Conservation (phyloP, 164 flowering plant species). For the Magnolia kwangsiensis region DNA sequence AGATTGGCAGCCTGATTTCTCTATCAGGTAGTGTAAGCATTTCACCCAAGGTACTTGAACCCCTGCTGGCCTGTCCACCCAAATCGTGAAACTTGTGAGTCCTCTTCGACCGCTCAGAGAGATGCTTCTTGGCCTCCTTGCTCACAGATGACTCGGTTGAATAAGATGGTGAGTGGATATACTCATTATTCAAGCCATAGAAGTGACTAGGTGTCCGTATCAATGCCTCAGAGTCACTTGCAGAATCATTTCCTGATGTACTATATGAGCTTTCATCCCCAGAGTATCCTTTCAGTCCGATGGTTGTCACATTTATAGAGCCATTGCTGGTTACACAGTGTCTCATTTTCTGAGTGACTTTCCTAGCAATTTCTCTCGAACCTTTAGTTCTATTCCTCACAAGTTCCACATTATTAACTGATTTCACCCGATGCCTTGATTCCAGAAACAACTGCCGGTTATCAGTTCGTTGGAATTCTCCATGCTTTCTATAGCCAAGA, state of each 20-base stretch:
- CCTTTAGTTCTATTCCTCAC: constrained; percentile 31
- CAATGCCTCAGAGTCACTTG: constrained; percentile 41
- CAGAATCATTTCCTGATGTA: constrained; percentile 46
- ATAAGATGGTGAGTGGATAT: constrained; percentile 35
- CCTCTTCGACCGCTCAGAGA: constrained; percentile 75
- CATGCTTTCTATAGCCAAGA: constrained; percentile 24
- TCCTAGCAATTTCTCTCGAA: constrained; percentile 63
- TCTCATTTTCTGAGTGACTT: constrained; percentile 37
- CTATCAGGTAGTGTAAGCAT: constrained; percentile 70
- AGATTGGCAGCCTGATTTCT: constrained; percentile 23
- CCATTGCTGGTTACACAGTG: constrained; percentile 16
- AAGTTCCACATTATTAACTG: constrained; percentile 21
- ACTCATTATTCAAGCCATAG: constrained; percentile 20
- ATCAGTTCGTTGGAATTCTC: constrained; percentile 15
- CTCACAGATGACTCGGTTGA: constrained; percentile 54
- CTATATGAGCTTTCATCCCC: constrained; percentile 63
- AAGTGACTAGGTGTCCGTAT: constrained; percentile 23
- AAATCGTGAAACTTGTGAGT: constrained; percentile 41
- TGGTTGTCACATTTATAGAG: constrained; percentile 22
- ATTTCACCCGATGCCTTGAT: constrained; percentile 18
- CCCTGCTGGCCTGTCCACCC: constrained; percentile 24
- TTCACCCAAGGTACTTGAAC: constrained; percentile 70
- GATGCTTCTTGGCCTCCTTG: constrained; percentile 79
- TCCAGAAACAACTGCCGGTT: constrained; percentile 23
- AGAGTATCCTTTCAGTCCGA: constrained; percentile 48